A percentile compares a stretch with the other conserved stretches of the same genome.
Conservation (phyloP, 495 filamentous ascomycete genomes). For the Xylaria bambusicola region DNA sequence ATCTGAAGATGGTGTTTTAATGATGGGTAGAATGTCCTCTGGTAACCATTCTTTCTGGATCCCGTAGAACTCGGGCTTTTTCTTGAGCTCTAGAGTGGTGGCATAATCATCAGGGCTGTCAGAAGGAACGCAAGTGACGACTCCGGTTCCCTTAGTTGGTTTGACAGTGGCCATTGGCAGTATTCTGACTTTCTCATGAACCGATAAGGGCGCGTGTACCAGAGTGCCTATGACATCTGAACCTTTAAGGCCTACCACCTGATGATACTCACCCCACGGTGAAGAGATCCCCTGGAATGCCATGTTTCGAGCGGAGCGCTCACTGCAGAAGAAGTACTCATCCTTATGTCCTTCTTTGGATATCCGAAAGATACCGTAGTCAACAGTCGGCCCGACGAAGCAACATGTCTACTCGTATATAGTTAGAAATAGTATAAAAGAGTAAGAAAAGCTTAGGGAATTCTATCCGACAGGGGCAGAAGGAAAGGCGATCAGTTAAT, state of each 20-base stretch:
- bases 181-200: conserved; percentile 79
- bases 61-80: conserved; percentile 96
- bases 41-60: conserved; percentile 98
- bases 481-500: not conserved
- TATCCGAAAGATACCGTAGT: conserved; percentile 87
- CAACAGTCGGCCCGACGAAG: conserved; percentile 89
- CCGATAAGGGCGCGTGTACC: conserved; percentile 85
- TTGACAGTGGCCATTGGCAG: conserved; percentile 94
- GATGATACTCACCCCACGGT: conserved; percentile 70
- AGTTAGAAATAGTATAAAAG: conserved; percentile 5
- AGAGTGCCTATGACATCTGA: conserved; percentile 82
- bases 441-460: too few species aligned
- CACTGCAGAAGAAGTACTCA: conserved; percentile 83
- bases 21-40: conserved; percentile 82
- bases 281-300: conserved; percentile 88
- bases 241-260: conserved; percentile 70
- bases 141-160: conserved; percentile 90
- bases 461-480: too few species aligned
- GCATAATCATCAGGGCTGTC: conserved; percentile 96
- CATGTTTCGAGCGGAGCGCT: conserved; percentile 92
- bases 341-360: conserved; percentile 55
- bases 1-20: conserved; percentile 84
- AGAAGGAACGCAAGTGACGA: conserved; percentile 92
- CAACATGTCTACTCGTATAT: conserved; percentile 62
- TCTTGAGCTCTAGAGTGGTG: conserved; percentile 81